Conservation (phyloP, 768 basidiomycete species). For the Boletellus ananiceps region DNA sequence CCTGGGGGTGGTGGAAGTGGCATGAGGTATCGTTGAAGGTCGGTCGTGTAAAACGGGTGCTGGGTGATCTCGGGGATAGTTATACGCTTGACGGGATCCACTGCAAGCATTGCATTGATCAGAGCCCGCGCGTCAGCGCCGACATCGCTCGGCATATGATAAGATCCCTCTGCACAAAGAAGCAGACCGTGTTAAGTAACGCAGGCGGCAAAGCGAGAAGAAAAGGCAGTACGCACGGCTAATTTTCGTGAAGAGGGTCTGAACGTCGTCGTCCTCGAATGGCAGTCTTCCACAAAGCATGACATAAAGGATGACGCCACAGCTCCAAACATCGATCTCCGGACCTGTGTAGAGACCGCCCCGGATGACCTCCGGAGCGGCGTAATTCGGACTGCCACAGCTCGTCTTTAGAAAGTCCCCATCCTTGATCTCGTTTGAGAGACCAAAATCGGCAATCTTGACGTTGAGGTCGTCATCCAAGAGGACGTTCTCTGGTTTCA, state of each 20-base stretch:
- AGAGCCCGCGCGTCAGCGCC: conserved; percentile 73
- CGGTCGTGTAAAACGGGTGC: conserved; percentile 85
- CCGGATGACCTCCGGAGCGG: conserved; percentile 95
- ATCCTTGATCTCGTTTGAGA: conserved; percentile 93
- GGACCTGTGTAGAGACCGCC: conserved; percentile 95
- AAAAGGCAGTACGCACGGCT: conserved; percentile 51
- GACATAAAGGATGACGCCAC: conserved; percentile 97
- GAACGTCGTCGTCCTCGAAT: conserved; percentile 97
- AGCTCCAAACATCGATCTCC: conserved; percentile 98
- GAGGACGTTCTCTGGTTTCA: conserved; percentile 95
- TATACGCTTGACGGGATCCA: conserved; percentile 93
- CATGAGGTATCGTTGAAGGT: conserved; percentile 82
- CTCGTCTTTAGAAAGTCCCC: conserved; percentile 96
- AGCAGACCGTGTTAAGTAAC: not conserved
- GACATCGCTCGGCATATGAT: conserved; percentile 79
- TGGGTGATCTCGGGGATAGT: conserved; percentile 88
- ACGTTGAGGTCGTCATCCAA: conserved; percentile 82
- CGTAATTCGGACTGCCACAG: conserved; percentile 98
- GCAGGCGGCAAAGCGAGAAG: too few relatives aligned
- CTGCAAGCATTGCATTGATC: conserved; percentile 84
- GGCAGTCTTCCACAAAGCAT: conserved; percentile 94
- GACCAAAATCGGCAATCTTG: conserved; percentile 99
- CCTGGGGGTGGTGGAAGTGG: conserved; percentile 76
- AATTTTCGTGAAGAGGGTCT: conserved; percentile 90
- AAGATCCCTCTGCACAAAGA: conserved; percentile 67